Conservation (phyloP, 2,329 filamentous ascomycete species). For the Apiospora aurea region DNA sequence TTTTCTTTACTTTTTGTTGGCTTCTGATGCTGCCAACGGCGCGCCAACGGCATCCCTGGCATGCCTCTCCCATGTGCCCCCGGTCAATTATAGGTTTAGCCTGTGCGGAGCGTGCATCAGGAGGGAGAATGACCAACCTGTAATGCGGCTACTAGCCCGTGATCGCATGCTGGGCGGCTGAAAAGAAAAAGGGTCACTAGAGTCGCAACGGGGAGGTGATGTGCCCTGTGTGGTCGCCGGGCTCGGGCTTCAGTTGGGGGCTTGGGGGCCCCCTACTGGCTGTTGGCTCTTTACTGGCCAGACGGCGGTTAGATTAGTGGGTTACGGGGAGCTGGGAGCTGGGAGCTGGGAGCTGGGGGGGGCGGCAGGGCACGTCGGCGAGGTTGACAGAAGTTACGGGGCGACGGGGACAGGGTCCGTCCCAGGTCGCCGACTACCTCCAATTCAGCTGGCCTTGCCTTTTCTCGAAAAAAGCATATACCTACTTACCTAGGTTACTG, state of each 20-base stretch:
- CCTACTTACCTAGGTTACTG: too few species aligned
- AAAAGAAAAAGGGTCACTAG: neutral
- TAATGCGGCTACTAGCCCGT: neutral
- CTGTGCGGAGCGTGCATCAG: neutral
- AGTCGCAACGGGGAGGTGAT: neutral
- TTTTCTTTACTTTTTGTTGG: neutral
- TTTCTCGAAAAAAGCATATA: too few species aligned
- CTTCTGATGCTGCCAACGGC: neutral
- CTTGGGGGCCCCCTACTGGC: neutral
- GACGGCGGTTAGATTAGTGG: neutral
- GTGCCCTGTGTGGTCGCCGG: neutral
- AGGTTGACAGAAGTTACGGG: neutral
- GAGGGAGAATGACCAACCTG: neutral
- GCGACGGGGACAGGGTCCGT: neutral
- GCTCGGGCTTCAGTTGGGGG: neutral
- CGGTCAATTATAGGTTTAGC: too few species aligned
- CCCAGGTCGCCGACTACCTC: neutral
- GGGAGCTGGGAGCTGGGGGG: neutral
- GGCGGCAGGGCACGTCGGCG: neutral
- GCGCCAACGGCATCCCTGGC: neutral
- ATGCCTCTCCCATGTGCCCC: too few species aligned
- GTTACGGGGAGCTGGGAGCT: neutral
- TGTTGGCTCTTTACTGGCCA: neutral
- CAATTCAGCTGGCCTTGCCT: neutral
- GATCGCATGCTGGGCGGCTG: neutral